A percentile compares a stretch with the other conserved stretches of the same genome.
These are phyloP conservation scores for Rhododendron henanense DNA, from an alignment of 148 eudicot species.

Conservation along the genomic window DNA sequence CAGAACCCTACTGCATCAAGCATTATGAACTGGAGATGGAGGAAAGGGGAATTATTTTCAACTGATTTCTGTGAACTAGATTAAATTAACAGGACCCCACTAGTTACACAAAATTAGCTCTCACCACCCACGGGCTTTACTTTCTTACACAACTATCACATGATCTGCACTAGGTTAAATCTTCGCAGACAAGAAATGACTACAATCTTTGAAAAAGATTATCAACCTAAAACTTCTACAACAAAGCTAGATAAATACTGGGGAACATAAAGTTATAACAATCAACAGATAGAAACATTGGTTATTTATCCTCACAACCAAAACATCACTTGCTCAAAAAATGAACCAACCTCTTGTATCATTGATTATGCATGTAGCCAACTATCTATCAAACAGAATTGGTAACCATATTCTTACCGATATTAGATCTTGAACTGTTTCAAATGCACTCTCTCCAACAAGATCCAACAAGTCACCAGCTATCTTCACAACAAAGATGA, in stretches of 20 bases:
- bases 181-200: neutral
- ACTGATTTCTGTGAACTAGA: neutral
- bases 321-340: neutral
- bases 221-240: slow-evolving; percentile 4
- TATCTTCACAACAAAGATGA: slow-evolving; percentile 43
- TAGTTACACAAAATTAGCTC: neutral
- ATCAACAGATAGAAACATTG: neutral
- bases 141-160: neutral
- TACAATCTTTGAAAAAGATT: slow-evolving; percentile 4
- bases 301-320: slow-evolving; percentile 3
- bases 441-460: slow-evolving; percentile 89
- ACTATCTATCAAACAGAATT: neutral
- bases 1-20: neutral
- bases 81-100: neutral
- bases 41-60: neutral
- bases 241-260: neutral
- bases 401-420: slow-evolving; percentile 36
- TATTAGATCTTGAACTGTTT: slow-evolving; percentile 86
- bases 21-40: neutral
- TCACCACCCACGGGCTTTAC: neutral
- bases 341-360: slow-evolving; percentile 8
- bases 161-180: neutral
- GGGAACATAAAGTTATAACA: neutral
- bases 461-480: slow-evolving; percentile 97
- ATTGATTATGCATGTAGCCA: neutral